Conservation (phyloP, 2,329 filamentous ascomycete genomes). For the Arachnomyces sp. region DNA sequence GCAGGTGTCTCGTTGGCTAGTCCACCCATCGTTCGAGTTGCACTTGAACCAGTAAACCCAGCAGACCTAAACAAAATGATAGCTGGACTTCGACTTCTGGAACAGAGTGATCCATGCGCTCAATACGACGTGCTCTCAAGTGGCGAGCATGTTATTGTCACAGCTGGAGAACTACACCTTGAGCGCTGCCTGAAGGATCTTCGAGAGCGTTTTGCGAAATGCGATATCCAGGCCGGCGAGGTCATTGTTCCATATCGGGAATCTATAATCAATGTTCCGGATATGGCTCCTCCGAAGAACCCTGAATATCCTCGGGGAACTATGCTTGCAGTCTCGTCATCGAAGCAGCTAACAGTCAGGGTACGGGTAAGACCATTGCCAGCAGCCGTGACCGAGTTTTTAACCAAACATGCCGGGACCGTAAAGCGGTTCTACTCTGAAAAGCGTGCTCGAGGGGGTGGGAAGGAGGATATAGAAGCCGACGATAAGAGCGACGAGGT, state of each 20-base stretch:
- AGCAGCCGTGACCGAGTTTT: constrained; percentile 68
- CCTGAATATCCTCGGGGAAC: constrained; percentile 78
- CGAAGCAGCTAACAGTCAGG: constrained; percentile 73
- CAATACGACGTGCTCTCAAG: constrained; percentile 89
- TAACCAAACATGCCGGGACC: constrained; percentile 68
- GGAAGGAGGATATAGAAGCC: constrained; percentile 32
- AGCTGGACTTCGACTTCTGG: constrained; percentile 70
- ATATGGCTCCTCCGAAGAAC: constrained; percentile 85
- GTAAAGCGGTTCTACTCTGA: constrained; percentile 74
- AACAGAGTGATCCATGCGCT: constrained; percentile 91
- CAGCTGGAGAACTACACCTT: constrained; percentile 87
- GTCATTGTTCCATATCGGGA: constrained; percentile 95
- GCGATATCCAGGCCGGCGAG: constrained; percentile 87
- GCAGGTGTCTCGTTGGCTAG: constrained; percentile 74
- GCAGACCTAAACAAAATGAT: constrained; percentile 94
- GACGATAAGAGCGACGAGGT: constrained; percentile 33
- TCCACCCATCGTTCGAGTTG: constrained; percentile 89
- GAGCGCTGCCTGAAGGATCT: constrained; percentile 91
- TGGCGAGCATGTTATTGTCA: constrained; percentile 90
- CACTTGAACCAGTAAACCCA: constrained; percentile 86
- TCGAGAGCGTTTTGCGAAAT: constrained; percentile 82
- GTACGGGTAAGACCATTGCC: constrained; percentile 74
- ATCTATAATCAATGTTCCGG: constrained; percentile 75
- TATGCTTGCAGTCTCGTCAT: constrained; percentile 66
- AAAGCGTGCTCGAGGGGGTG: constrained; percentile 43